These are phyloP conservation scores for Myxozyma udenii DNA, from an alignment of 805 yeast genomes.

Conservation along the genomic window DNA sequence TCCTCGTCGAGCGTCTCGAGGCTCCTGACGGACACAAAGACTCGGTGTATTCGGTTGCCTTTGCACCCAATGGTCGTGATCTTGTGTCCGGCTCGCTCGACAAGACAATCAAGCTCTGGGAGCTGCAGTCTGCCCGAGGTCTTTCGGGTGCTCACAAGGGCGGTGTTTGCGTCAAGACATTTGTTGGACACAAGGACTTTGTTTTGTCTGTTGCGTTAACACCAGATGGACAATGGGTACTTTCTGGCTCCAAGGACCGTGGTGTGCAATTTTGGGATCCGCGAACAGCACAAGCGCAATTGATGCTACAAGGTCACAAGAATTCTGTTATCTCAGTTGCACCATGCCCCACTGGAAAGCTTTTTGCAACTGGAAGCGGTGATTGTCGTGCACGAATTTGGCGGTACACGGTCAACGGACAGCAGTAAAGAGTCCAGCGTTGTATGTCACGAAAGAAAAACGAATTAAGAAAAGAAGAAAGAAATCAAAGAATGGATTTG, in stretches of 20 bases:
- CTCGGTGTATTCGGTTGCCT: constrained; percentile 91
- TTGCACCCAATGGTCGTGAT: constrained; percentile 85
- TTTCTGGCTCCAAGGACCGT: constrained; percentile 94
- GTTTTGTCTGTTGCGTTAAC: constrained; percentile 92
- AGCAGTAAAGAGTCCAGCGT: too few relatives aligned
- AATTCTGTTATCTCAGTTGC: constrained; percentile 94
- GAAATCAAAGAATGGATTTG: too few relatives aligned
- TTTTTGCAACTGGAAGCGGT: constrained; percentile 96
- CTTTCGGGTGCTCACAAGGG: constrained; percentile 41
- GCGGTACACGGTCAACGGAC: constrained; percentile 41
- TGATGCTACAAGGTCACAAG: constrained; percentile 95
- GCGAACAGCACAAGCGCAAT: constrained; percentile 80
- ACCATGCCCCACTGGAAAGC: constrained; percentile 80
- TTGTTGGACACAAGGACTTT: constrained; percentile 93
- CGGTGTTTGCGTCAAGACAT: constrained; percentile 76
- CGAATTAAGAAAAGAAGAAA: too few relatives aligned
- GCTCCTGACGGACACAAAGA: constrained; percentile 95
- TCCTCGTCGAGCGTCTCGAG: constrained; percentile 86
- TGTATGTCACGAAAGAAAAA: too few relatives aligned
- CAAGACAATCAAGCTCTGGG: constrained; percentile 94
- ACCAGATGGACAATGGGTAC: constrained; percentile 84
- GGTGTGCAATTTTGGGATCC: constrained; percentile 98
- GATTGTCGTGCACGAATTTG: constrained; percentile 97
- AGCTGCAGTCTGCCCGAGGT: constrained; percentile 56
- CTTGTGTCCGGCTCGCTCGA: constrained; percentile 94